phyloP scores from a whole-genome alignment of 257 asterid genomes.

The Solanum appendiculatum region DNA sequence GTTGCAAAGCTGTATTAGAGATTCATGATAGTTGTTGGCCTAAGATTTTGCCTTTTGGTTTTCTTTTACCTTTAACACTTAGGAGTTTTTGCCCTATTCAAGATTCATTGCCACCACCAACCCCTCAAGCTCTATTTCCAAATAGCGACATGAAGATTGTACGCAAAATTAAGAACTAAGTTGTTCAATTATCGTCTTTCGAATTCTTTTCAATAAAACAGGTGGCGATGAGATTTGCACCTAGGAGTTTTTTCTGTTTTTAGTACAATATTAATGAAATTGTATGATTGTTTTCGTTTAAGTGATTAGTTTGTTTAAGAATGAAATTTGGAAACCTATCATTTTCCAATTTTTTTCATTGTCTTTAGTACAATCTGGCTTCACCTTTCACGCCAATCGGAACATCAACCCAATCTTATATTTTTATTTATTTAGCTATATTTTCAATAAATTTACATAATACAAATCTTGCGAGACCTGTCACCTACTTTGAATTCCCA shows the following conservation, averaged over 20 bases:
- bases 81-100: background rate
- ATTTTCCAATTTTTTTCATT: fast-evolving
- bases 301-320: background rate
- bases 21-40: background rate
- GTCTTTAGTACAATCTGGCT: no score
- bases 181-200: background rate
- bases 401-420: no score
- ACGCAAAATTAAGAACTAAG: background rate
- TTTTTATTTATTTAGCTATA: no score
- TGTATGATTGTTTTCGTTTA: background rate
- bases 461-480: no score
- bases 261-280: background rate
- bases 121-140: background rate
- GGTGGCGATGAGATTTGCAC: background rate
- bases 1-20: background rate
- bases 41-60: background rate
- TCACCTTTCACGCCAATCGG: no score
- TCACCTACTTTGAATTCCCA: no score
- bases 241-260: background rate
- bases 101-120: background rate
- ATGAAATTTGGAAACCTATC: no score
- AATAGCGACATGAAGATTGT: background rate
- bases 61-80: background rate
- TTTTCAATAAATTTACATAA: no score
- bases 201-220: background rate